Conservation (phyloP, 2,329 filamentous ascomycete genomes). For the Diaporthe amygdali region DNA sequence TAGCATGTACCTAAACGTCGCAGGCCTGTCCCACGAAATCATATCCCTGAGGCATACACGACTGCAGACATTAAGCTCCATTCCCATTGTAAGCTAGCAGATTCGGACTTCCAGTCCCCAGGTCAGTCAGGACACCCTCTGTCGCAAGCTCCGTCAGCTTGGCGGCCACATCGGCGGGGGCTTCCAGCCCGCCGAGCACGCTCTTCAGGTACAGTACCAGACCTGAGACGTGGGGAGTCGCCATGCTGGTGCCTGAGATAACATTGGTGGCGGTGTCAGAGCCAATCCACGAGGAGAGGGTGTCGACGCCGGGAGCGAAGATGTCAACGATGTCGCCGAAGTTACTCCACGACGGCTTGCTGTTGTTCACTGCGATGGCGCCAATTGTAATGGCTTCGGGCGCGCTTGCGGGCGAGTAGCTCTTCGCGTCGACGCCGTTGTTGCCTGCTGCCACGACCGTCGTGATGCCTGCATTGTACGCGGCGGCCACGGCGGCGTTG, state of each 20-base stretch:
- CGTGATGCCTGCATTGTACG: slow-evolving; percentile 41
- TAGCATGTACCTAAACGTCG: too few relatives aligned
- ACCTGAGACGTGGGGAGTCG: slow-evolving; percentile 64
- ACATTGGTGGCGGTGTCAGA: slow-evolving; percentile 41
- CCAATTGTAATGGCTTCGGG: slow-evolving; percentile 48
- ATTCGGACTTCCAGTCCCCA: slow-evolving; percentile 28
- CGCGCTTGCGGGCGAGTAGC: slow-evolving; percentile 42
- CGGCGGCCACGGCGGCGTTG: slow-evolving; percentile 43
- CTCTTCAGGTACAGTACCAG: slow-evolving; percentile 60
- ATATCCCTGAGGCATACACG: background rate
- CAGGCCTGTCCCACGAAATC: too few relatives aligned
- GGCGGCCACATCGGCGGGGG: slow-evolving; percentile 47
- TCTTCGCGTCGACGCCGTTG: slow-evolving; percentile 34
- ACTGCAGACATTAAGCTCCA: background rate
- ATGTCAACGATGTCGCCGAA: slow-evolving; percentile 49
- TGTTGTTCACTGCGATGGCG: slow-evolving; percentile 39
- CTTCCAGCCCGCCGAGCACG: slow-evolving; percentile 27
- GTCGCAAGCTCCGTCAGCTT: slow-evolving; percentile 47
- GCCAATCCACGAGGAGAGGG: slow-evolving; percentile 50
- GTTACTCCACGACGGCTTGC: slow-evolving; percentile 48
- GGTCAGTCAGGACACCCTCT: slow-evolving; percentile 19
- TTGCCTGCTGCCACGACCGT: slow-evolving; percentile 51
- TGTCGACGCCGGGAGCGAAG: slow-evolving; percentile 47
- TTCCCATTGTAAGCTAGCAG: slow-evolving; percentile 32
- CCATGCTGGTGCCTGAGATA: slow-evolving; percentile 67